Conservation (phyloP, 139 green algal species). For the Coelastrella sp. region DNA sequence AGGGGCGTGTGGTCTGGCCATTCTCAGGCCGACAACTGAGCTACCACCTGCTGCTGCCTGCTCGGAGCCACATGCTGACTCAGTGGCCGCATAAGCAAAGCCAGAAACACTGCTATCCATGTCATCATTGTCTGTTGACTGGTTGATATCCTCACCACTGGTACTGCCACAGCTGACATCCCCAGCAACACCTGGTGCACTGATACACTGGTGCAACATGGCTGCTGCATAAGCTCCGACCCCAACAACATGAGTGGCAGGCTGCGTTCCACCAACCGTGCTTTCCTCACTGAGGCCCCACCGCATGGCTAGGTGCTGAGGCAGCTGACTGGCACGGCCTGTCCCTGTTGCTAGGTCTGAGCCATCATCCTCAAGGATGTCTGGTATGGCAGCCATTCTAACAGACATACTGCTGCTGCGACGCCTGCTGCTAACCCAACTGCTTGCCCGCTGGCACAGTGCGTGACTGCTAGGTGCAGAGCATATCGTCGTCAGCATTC, state of each 20-base stretch:
- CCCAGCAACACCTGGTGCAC: not conserved
- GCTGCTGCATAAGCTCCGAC: not conserved
- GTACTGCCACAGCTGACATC: not conserved
- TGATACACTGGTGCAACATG: not conserved
- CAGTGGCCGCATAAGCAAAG: not conserved
- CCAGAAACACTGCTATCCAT: conserved; percentile 9
- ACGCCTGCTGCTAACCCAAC: no score
- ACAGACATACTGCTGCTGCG: no score
- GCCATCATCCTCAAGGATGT: conserved; percentile 3
- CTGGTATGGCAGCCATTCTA: not conserved
- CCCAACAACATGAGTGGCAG: not conserved
- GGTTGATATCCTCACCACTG: not conserved
- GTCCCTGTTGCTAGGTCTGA: not conserved
- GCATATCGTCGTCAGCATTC: no score
- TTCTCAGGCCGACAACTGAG: not conserved
- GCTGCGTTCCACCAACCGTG: not conserved
- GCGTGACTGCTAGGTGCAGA: no score
- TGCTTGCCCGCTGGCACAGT: no score
- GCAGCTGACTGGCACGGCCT: not conserved
- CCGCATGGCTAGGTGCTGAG: conserved; percentile 13
- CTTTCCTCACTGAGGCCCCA: not conserved
- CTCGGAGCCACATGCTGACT: conserved; percentile 20
- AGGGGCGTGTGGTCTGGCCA: not conserved
- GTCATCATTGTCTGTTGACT: not conserved
- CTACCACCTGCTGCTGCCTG: not conserved